Evolutionary conservation across 2,329 filamentous ascomycete genomes (phyloP), one percentile per base, ranked within the genome.

Genomic region (Triangularia verruculosa): DNA sequence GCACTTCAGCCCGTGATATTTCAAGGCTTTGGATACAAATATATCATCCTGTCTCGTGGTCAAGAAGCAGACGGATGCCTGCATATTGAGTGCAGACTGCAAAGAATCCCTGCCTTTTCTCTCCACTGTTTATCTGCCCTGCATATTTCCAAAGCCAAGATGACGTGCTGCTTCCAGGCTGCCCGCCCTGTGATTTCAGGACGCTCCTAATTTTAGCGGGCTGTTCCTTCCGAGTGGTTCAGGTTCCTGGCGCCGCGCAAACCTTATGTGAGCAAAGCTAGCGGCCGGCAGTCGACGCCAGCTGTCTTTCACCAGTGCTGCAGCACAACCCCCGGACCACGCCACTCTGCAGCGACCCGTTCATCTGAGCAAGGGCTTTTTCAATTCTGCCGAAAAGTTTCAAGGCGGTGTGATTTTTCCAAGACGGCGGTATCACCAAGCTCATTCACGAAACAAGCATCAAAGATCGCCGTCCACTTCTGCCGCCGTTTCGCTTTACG

Each of bases 101-200:
- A 39, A 58, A 25, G 25, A 34, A 58, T 25, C 51, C 24, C 55
- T 39, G 30, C 28, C 15, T 34, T 15, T 28, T 24, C 47, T 34
- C 3, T 60, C 22, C 17, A 27, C 4, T 54, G 27, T 57, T 12
- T 30, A 15, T 61, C 32, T 30, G 55, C 47, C 60, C 62, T 67
- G 61, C 61, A 65, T 53, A 61, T 61, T 39, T 30, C 28, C 61
- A 58, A 20, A 34, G 56, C n/a, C 25, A 57, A 24, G 56, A 66
- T 66, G 62, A 64, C 60, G 62, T 59, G 61, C 56, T n/a, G n/a
- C n/a, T n/a, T 32, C 61, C 20, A 28, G 5, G 4, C 9, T 28
- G 27, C 27, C n/a, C n/a, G n/a, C 27, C 27, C 9, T 28, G 27
- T 28, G 27, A 47, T 47, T 20, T 47, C 34, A 43, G 34, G 34